These are phyloP conservation scores for Beta macrorhiza DNA, from an alignment of 179 eudicot species.

Conservation along the genomic window DNA sequence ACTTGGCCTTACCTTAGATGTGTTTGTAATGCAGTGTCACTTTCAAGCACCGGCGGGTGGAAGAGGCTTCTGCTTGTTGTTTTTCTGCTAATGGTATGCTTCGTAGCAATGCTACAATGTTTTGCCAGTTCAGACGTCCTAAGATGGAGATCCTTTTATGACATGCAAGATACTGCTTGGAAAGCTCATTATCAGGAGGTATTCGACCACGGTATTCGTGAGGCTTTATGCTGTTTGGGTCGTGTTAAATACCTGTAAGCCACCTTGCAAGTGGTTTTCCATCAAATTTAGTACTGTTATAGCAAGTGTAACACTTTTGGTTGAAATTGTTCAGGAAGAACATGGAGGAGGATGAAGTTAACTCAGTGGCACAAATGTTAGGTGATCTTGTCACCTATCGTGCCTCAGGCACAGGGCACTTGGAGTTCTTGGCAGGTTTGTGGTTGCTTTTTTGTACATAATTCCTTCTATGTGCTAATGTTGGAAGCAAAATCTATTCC, in stretches of 20 bases:
- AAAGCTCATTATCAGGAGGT: constrained; percentile 81
- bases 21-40: constrained; percentile 38
- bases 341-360: constrained; percentile 77
- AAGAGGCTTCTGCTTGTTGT: constrained; percentile 43
- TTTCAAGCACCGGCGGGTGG: constrained; percentile 40
- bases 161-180: constrained; percentile 66
- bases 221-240: constrained; percentile 86
- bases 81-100: constrained; percentile 45
- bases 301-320: constrained; percentile 12
- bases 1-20: constrained; percentile 8
- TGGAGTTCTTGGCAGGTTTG: constrained; percentile 78
- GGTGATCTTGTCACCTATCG: constrained; percentile 82
- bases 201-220: constrained; percentile 78
- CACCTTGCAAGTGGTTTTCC: constrained; percentile 21
- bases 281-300: constrained; percentile 3
- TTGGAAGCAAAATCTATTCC: background rate
- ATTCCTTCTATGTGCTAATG: background rate
- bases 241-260: constrained; percentile 77
- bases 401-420: constrained; percentile 77
- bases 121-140: constrained; percentile 65
- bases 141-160: constrained; percentile 80
- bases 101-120: constrained; percentile 57
- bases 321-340: constrained; percentile 37
- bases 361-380: constrained; percentile 69
- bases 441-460: background rate